A percentile compares a stretch with the other conserved stretches of the same genome.
Conservation (phyloP, 78 protist genomes). For the Chrysochromulina tobinii region DNA sequence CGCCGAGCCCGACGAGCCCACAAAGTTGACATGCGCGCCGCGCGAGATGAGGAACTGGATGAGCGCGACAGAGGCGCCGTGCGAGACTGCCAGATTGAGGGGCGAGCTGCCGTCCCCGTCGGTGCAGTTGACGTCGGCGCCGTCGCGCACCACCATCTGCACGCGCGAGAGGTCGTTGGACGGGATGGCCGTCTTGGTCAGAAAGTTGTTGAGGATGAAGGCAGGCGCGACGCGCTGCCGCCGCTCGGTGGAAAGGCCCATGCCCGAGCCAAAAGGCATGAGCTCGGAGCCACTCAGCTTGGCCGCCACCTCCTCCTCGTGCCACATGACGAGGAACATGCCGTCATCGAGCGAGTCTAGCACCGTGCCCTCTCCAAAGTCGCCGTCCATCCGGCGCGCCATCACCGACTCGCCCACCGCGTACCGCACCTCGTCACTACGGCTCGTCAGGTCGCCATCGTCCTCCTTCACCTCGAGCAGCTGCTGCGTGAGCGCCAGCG, state of each 20-base stretch:
- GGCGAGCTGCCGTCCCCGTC: not conserved
- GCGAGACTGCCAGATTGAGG: not conserved
- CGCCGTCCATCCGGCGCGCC: conserved; percentile 15
- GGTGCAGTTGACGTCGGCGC: not conserved
- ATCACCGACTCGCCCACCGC: conserved; percentile 6
- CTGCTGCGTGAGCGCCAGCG: not conserved
- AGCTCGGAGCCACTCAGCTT: not conserved
- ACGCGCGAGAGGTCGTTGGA: not conserved
- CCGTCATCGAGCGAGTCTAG: not conserved
- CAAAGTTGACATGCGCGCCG: not conserved
- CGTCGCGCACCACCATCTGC: conserved; percentile 6
- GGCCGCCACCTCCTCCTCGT: not conserved
- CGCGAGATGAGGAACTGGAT: not conserved
- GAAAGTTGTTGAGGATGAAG: not conserved
- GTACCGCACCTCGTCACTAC: no score
- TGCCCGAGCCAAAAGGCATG: not conserved
- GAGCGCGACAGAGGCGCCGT: not conserved
- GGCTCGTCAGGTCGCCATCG: not conserved
- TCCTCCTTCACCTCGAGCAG: not conserved
- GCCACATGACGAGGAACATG: not conserved
- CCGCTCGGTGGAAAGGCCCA: not conserved
- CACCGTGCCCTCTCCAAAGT: not conserved
- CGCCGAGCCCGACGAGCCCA: not conserved
- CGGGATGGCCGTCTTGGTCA: not conserved
- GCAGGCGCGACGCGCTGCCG: not conserved